Evolutionary conservation across 345 rosid genomes (phyloP).

Genomic region (Eucalyptus marginata): DNA sequence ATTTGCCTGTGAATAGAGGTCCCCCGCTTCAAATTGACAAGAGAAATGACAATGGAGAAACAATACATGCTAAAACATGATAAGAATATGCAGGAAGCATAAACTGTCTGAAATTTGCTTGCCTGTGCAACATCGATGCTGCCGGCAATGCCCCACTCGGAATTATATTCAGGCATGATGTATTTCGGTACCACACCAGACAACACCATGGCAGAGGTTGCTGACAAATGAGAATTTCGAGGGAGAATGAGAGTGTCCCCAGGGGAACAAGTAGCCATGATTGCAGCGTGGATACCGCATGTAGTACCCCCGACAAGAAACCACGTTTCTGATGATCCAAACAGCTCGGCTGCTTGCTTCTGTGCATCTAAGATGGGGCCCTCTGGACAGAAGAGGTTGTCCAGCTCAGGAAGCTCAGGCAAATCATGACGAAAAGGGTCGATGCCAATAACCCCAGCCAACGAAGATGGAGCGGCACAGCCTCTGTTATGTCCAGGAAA

Average conservation of each 20-base stretch:
- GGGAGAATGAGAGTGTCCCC: conserved; percentile 46
- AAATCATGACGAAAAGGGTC: conserved; percentile 39
- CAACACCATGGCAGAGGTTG: conserved; percentile 38
- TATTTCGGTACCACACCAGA: conserved; percentile 47
- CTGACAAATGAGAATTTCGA: conserved; percentile 50
- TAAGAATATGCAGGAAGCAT: not conserved
- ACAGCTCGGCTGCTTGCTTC: conserved; percentile 31
- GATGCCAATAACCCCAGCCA: conserved; percentile 32
- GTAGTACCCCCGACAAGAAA: conserved; percentile 61
- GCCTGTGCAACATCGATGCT: conserved; percentile 29
- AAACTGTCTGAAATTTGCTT: not conserved
- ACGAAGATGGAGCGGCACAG: conserved; percentile 37
- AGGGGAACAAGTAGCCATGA: conserved; percentile 50
- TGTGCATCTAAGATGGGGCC: conserved; percentile 62
- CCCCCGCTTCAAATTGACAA: not conserved
- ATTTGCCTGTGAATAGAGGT: not conserved
- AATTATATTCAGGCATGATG: conserved; percentile 34
- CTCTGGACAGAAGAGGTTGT: conserved; percentile 39
- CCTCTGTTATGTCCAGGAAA: conserved; percentile 72
- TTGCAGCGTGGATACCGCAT: conserved; percentile 51
- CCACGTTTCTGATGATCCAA: conserved; percentile 55
- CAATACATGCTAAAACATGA: not conserved
- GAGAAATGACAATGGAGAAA: not conserved
- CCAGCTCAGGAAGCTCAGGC: conserved; percentile 55
- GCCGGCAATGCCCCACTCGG: conserved; percentile 38